A percentile compares a stretch with the other conserved stretches of the same genome.
These are phyloP conservation scores for Durotheca rogersii DNA, from an alignment of 495 filamentous ascomycete species.

Conservation along the genomic window DNA sequence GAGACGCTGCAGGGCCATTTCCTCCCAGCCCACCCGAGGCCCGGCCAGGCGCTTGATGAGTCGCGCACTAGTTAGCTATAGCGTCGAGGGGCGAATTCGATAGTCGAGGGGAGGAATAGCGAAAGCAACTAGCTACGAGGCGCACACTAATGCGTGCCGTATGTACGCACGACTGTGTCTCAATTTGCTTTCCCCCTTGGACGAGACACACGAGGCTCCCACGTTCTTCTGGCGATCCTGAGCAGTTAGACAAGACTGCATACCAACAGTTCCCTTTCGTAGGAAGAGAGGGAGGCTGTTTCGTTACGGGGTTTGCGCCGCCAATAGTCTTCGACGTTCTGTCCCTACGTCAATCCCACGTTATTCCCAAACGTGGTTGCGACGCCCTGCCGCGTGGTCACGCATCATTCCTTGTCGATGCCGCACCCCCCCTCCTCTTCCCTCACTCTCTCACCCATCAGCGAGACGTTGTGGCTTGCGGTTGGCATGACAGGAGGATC, in stretches of 20 bases:
- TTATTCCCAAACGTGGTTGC: conserved; percentile 25
- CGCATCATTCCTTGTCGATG: conserved; percentile 13
- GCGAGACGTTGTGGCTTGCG: conserved; percentile 26
- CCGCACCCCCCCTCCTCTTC: conserved; percentile 11
- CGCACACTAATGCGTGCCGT: conserved; percentile 4
- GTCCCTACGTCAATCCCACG: conserved; percentile 21
- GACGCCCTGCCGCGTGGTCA: conserved; percentile 14
- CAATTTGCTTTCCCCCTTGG: conserved; percentile 10
- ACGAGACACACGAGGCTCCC: conserved; percentile 10
- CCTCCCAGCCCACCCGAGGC: neutral
- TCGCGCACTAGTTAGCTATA: neutral
- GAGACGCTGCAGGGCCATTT: conserved; percentile 6
- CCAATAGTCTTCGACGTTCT: conserved; percentile 8
- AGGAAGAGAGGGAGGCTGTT: too few species aligned
- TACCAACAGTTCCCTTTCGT: too few species aligned
- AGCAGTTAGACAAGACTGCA: too few species aligned
- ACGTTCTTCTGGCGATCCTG: conserved; percentile 25
- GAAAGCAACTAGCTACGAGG: conserved; percentile 1
- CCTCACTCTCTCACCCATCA: too few species aligned
- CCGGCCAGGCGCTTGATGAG: neutral
- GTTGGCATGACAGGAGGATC: conserved; percentile 18
- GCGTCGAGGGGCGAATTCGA: neutral
- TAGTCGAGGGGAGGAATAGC: conserved; percentile 1
- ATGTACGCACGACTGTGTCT: conserved; percentile 13
- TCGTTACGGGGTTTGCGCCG: too few species aligned